A percentile compares a stretch with the other conserved stretches of the same genome.
Conservation (phyloP, 1,284 basidiomycete genomes). For the Rhodotorula sp. region DNA sequence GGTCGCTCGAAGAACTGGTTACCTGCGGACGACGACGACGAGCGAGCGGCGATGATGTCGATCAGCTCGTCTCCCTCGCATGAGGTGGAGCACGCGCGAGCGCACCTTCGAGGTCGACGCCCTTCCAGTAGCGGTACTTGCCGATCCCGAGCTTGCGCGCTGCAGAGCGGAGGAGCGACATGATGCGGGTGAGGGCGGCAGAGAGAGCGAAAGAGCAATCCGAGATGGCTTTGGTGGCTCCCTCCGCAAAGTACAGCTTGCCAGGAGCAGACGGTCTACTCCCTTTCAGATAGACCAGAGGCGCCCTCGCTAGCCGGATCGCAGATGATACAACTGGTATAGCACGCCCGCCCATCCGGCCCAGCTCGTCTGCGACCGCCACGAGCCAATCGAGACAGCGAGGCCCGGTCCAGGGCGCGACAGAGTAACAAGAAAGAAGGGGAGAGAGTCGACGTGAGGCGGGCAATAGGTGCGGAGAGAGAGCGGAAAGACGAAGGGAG, state of each 20-base stretch:
- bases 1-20: conserved; percentile 39
- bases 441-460: background rate
- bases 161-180: conserved; percentile 26
- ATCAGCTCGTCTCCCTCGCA: background rate
- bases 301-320: too few relatives aligned
- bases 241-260: background rate
- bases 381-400: background rate
- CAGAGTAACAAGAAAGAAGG: background rate
- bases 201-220: background rate
- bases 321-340: too few relatives aligned
- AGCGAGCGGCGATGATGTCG: background rate
- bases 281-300: too few relatives aligned
- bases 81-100: background rate
- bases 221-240: background rate
- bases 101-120: conserved; percentile 36
- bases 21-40: conserved; percentile 12
- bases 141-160: conserved; percentile 30
- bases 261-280: too few relatives aligned
- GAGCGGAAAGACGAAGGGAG: background rate
- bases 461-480: too few relatives aligned
- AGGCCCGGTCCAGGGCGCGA: background rate
- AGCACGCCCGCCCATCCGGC: too few relatives aligned
- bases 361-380: too few relatives aligned
- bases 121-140: conserved; percentile 34
- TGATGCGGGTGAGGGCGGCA: background rate